Base-by-base conservation (phyloP, 352 stramenopile genomes). In the Phytophthora sp. region DNA sequence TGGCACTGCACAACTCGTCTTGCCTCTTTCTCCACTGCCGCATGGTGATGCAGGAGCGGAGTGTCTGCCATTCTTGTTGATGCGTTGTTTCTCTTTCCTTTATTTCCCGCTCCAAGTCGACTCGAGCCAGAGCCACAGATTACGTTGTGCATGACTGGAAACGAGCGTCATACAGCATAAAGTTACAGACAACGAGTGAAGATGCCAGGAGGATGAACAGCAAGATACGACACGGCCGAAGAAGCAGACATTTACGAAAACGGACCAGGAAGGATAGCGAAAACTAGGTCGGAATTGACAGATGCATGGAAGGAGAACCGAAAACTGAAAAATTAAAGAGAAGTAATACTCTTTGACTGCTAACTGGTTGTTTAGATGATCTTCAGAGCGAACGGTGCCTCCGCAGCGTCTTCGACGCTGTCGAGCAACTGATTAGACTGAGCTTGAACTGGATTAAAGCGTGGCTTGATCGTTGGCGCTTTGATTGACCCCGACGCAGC, bases 381-480 rank as follows among this genome's bases (percentile, higher is more conserved):
- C 26, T 52, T 57, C 31, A 51, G 47, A 4, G 68, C 68, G 30
- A 90, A 90, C 18, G 83, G 80, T 3, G 82, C 80, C 41, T 86
- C 66, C 1, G 77, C 74, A 33, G 76, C 76, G 49, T 86, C 72
- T n/a, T 86, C 67, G 16, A 91, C 79, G 16, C 61, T 66, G 16
- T 83, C 49, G 13, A 85, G 49, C 13, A 94, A 70, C 38, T 88
- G 57, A 49, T 77, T 82, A 0, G 83, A 92, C 57, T 77, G 66
- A 38, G 76, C 46, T 44, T 93, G 79, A 13, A 91, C 79, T 0
- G 86, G 84, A 39, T 93, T 93, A 46, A 94, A 94, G 27, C 76
- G 58, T 20, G 69, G 68, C 26, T 76, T 76, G 36, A 65, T 55
- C 16, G 53, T 66, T 2, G 49, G 11, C 9, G 58, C 58, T 16